Evolutionary conservation across 2,329 filamentous ascomycete species (phyloP).

Genomic region (Elsinoe arachidis): DNA sequence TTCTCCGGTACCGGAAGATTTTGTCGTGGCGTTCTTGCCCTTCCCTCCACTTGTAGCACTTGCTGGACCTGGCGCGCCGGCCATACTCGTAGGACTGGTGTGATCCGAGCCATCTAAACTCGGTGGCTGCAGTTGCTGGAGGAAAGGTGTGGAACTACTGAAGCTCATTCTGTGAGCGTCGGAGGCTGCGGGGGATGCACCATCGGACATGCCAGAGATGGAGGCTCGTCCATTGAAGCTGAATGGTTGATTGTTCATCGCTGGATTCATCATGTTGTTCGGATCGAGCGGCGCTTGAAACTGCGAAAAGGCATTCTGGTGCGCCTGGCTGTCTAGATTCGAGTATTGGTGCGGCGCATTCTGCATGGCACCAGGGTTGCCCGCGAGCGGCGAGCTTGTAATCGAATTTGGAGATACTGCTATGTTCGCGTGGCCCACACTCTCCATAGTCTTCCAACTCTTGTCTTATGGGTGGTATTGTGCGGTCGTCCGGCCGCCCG

Average conservation of each 20-base stretch:
- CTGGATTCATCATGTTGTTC: background rate
- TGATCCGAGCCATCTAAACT: slow-evolving; percentile 25
- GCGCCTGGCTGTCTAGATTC: background rate
- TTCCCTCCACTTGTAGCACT: slow-evolving; percentile 4
- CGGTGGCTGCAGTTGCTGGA: slow-evolving; percentile 18
- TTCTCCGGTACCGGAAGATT: background rate
- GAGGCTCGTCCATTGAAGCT: background rate
- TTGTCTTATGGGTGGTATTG: background rate
- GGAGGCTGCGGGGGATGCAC: slow-evolving; percentile 28
- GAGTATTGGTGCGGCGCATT: background rate
- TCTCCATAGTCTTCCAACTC: slow-evolving; percentile 1
- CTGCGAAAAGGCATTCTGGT: background rate
- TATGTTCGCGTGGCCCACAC: background rate
- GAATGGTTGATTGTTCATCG: slow-evolving; percentile 4
- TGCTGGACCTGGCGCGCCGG: slow-evolving; percentile 1
- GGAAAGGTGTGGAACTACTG: slow-evolving; percentile 22
- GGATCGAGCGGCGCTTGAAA: background rate
- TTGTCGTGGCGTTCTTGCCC: background rate
- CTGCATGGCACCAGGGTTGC: slow-evolving; percentile 2
- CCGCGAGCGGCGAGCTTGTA: background rate
- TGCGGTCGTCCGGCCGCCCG: slow-evolving; percentile 4
- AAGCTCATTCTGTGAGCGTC: slow-evolving; percentile 24
- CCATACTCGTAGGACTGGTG: slow-evolving; percentile 21
- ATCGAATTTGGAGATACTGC: background rate
- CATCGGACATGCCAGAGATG: slow-evolving; percentile 18